These are phyloP conservation scores for Ichthyophthirius multifiliis DNA, from an alignment of 169 alveolate genomes.

Conservation along the genomic window DNA sequence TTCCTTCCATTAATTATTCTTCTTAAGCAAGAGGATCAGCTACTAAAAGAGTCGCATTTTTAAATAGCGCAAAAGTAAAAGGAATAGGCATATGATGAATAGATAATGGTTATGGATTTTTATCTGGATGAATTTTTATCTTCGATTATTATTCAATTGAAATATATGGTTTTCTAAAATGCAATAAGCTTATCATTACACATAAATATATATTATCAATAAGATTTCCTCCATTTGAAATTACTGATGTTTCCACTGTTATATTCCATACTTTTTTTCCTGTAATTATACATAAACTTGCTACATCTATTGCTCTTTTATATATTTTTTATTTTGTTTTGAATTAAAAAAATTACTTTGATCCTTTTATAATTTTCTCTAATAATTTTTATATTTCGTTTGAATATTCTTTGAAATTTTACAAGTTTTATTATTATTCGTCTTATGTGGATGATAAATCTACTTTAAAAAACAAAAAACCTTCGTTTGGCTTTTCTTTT, in stretches of 20 bases:
- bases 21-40: conserved; percentile 44
- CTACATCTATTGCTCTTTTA: conserved; percentile 67
- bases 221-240: conserved; percentile 63
- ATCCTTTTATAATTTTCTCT: conserved; percentile 38
- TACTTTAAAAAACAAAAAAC: conserved; percentile 22
- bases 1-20: conserved; percentile 61
- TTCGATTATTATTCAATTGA: conserved; percentile 9
- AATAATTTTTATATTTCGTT: conserved; percentile 37
- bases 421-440: neutral
- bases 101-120: conserved; percentile 31
- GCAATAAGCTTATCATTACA: conserved; percentile 30
- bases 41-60: conserved; percentile 17
- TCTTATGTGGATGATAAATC: conserved; percentile 33
- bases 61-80: conserved; percentile 22
- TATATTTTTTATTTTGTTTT: neutral
- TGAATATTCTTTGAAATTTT: conserved; percentile 6
- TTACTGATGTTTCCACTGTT: conserved; percentile 40
- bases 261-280: conserved; percentile 65
- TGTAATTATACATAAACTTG: conserved; percentile 58
- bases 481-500: conserved; percentile 28
- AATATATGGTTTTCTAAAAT: conserved; percentile 39
- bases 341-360: conserved; percentile 3
- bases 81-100: conserved; percentile 44
- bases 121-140: conserved; percentile 15
- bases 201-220: conserved; percentile 55